Base-by-base conservation (phyloP, 768 basidiomycete genomes). In the Mycena olivaceomarginata region DNA sequence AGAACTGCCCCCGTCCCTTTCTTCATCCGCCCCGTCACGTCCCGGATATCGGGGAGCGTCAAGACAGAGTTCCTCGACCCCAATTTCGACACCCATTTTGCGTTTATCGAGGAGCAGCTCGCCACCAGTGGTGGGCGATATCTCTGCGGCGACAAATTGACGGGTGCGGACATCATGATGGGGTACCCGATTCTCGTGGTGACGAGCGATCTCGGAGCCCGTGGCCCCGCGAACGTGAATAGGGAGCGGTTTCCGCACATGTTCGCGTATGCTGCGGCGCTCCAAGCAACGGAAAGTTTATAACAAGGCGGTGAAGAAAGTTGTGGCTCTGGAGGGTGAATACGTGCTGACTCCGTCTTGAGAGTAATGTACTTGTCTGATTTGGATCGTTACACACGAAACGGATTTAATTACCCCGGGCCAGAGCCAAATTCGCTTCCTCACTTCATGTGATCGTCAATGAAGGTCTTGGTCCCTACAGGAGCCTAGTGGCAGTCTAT, bases 41-140 rank as follows among this genome's bases (percentile, higher is more conserved):
- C 51, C 15, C 37, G 43, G 10, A 71, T 78, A 31, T 46, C 77
- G 1, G 72, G 25, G 1, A 48, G 67, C 37, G 48, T 78, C 39
- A 39, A 22, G 13, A n/a, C 43, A 37, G 62, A 16, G 22, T 66
- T 66, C 46, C 53, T 70, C 51, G 37, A 46, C 53, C 72, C 68
- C 22, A 62, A 67, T 22, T 71, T 70, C 31, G 57, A 41, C 13
- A 60, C 77, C n/a, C 77, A 78, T 31, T 67, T 78, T 40, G 22
- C 43, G 2, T 78, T 78, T 67, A 67, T 78, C 13, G 72, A 78
- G 59, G 72, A 74, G 20, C 77, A 74, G 67, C 72, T 78, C 31
- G 41, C 77, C 20, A 43, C 77, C 7, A 59, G 22, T 5, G 77
- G 77, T n/a, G 77, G 77, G 9, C 68, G 77, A 78, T 37, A 74